phyloP scores from a whole-genome alignment of 1,284 basidiomycete genomes.

The Rhodotorula glutinis region DNA sequence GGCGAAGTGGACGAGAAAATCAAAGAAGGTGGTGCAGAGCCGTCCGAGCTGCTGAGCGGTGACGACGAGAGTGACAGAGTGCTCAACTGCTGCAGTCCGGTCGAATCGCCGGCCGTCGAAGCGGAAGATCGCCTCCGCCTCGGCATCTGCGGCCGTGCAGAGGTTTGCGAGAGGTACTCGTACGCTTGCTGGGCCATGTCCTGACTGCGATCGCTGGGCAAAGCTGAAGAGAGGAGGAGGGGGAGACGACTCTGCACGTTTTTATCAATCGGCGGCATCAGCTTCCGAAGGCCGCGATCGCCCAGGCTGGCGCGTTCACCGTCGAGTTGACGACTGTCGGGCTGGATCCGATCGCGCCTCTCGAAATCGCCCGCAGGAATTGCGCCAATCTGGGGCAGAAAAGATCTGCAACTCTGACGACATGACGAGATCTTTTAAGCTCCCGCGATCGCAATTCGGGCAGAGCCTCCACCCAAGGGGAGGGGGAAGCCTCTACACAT shows the following conservation, averaged over 20 bases:
- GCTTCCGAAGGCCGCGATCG: no score
- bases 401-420: no score
- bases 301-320: no score
- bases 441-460: no score
- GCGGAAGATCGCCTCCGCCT: conserved; percentile 2
- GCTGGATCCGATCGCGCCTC: no score
- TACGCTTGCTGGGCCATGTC: conserved; percentile 1
- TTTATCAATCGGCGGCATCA: no score
- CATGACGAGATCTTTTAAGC: no score
- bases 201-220: background rate
- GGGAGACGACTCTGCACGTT: no score
- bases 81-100: background rate
- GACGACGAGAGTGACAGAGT: background rate
- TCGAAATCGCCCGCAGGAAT: no score
- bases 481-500: no score
- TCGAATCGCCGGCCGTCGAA: background rate
- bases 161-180: background rate
- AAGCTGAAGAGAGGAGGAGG: background rate
- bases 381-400: no score
- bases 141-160: background rate
- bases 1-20: conserved; percentile 23
- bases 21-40: conserved; percentile 23
- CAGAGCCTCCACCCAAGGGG: background rate
- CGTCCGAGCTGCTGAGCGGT: conserved; percentile 16
- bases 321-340: no score